Evolutionary conservation across 768 basidiomycete genomes (phyloP).

Genomic region (Panellus pusillus): DNA sequence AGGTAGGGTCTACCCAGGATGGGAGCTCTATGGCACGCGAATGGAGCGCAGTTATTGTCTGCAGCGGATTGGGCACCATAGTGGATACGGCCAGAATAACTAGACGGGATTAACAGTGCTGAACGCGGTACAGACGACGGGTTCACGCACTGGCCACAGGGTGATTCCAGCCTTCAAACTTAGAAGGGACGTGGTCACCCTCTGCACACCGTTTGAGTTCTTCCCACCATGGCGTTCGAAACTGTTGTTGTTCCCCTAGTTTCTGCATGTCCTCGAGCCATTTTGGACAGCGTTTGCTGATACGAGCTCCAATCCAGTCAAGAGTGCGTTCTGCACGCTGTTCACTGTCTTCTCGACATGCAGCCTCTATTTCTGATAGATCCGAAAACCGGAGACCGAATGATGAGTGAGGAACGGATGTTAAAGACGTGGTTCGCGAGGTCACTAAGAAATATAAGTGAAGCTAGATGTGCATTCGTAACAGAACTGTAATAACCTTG

Average conservation of each 20-base stretch:
- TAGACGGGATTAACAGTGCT: constrained; percentile 30
- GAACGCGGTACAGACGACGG: constrained; percentile 1
- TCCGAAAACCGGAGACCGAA: constrained; percentile 82
- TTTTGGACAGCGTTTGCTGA: constrained; percentile 56
- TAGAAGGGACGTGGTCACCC: constrained; percentile 73
- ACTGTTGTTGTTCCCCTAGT: constrained; percentile 36
- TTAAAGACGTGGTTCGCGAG: constrained; percentile 72
- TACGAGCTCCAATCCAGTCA: constrained; percentile 82
- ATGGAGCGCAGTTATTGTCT: constrained; percentile 76
- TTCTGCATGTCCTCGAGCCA: constrained; percentile 73
- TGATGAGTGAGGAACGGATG: constrained; percentile 67
- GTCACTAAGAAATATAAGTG: constrained; percentile 50
- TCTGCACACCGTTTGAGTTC: constrained; percentile 76
- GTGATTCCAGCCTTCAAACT: constrained; percentile 83
- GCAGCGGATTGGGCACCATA: constrained; percentile 76
- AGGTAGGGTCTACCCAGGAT: constrained; percentile 75
- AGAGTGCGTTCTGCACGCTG: constrained; percentile 75
- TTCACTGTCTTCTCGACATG: constrained; percentile 78
- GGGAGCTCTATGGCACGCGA: constrained; percentile 67
- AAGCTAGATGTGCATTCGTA: background rate
- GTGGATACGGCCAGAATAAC: constrained; percentile 85
- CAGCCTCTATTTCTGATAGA: constrained; percentile 66
- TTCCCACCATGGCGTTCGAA: constrained; percentile 84
- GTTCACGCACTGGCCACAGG: constrained; percentile 68
- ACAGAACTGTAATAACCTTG: constrained; percentile 50